Conservation (phyloP, 148 eudicot genomes). For the Gaultheria prostrata region DNA sequence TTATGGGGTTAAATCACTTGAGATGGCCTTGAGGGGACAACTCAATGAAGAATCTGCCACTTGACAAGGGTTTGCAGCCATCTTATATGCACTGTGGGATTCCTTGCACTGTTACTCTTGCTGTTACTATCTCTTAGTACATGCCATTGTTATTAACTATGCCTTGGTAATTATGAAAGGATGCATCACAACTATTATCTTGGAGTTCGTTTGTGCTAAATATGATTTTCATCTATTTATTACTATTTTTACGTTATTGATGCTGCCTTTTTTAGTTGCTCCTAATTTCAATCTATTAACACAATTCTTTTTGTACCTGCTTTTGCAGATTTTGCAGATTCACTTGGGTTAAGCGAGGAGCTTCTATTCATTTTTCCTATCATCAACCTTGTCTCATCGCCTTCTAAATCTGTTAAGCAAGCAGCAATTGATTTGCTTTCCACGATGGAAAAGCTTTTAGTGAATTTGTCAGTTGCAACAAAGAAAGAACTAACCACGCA, state of each 20-base stretch:
- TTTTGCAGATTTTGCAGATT: slow-evolving; percentile 40
- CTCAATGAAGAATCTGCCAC: not conserved
- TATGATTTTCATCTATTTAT: not conserved
- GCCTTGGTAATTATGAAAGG: not conserved
- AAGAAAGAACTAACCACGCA: slow-evolving; percentile 21
- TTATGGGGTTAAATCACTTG: not conserved
- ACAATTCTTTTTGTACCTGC: not conserved
- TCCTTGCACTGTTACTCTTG: not conserved
- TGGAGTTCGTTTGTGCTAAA: not conserved
- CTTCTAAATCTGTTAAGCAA: slow-evolving; percentile 68
- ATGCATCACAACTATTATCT: not conserved
- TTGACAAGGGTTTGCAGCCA: not conserved
- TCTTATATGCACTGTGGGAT: not conserved
- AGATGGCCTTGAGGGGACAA: not conserved
- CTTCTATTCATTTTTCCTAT: slow-evolving; percentile 63
- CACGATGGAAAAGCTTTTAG: slow-evolving; percentile 50
- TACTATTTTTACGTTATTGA: not conserved
- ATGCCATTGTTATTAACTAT: not conserved
- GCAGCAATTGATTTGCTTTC: slow-evolving; percentile 63
- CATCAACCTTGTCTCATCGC: slow-evolving; percentile 78
- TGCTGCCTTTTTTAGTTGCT: not conserved
- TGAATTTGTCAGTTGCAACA: slow-evolving; percentile 23
- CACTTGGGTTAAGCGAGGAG: slow-evolving; percentile 41
- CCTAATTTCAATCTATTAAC: not conserved
- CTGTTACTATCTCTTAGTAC: not conserved